These are phyloP conservation scores for Tylopilus felleus DNA, from an alignment of 768 basidiomycete genomes.

Conservation along the genomic window DNA sequence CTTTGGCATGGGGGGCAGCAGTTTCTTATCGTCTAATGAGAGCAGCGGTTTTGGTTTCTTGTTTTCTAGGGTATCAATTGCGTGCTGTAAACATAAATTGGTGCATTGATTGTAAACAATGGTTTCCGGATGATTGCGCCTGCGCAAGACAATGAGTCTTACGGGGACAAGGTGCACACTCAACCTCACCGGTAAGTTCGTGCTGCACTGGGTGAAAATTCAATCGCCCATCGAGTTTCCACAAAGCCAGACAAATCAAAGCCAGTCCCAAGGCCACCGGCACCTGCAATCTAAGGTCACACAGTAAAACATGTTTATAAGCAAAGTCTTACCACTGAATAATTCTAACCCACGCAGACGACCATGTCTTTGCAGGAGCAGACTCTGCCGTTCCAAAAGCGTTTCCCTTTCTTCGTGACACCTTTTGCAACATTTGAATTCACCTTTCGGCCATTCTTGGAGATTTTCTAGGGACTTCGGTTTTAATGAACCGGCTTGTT, in stretches of 20 bases:
- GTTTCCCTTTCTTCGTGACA: conserved; percentile 39
- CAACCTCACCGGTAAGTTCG: conserved; percentile 54
- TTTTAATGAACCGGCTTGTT: conserved; percentile 20
- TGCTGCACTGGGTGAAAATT: conserved; percentile 61
- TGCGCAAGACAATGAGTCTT: conserved; percentile 25
- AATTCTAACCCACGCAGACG: conserved; percentile 62
- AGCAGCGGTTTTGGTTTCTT: conserved; percentile 38
- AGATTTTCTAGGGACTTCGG: conserved; percentile 22
- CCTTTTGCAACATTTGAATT: conserved; percentile 36
- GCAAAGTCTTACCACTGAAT: conserved; percentile 52
- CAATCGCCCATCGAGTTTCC: conserved; percentile 66
- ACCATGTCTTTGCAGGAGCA: conserved; percentile 36
- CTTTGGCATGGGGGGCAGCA: conserved; percentile 48
- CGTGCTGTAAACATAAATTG: conserved; percentile 56
- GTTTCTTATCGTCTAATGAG: conserved; percentile 39
- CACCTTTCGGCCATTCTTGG: conserved; percentile 22
- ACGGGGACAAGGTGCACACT: neutral
- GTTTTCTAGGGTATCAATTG: conserved; percentile 46
- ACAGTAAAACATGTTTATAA: neutral
- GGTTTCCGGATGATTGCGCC: conserved; percentile 58
- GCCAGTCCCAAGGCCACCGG: conserved; percentile 71
- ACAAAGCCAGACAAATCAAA: conserved; percentile 59
- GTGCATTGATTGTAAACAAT: conserved; percentile 64
- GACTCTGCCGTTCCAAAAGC: conserved; percentile 26
- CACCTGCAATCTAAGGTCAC: conserved; percentile 42